Evolutionary conservation across 2,329 filamentous ascomycete genomes (phyloP), one percentile per base, ranked within the genome.

Genomic region (Fusarium piperis): DNA sequence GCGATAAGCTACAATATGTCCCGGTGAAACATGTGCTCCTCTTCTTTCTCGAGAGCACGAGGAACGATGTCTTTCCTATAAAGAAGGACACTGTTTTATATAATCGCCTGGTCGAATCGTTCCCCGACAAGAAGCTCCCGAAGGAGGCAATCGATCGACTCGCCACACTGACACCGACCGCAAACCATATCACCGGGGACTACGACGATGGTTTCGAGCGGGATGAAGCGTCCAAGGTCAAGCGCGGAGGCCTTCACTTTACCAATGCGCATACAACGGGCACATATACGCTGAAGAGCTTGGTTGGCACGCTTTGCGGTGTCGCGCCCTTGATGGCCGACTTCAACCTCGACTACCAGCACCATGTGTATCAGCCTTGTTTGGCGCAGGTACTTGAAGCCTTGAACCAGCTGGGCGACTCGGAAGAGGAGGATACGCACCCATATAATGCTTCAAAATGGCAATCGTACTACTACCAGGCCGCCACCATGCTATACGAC

Each of bases 291-390:
- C 73, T 84, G 26, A 85, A 85, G 68, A 84, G 82, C 59, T 51
- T 85, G 6, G 77, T 79, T 1, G 83, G 81, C 8, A 83, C 81
- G 4, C 68, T 85, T 3, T 85, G 84, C 44, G 83, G 84, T n/a
- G 70, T 84, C 35, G 78, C 76, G 0, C 83, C 84, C 1, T 67
- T 85, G 35, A 73, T 83, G 5, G 80, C 78, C 3, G 83, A 85
- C 61, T 83, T 83, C 63, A 84, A 85, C 39, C 73, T 78, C 35
- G 83, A 85, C 62, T 82, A 79, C 41, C 62, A 76, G 4, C 77
- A 83, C 23, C 80, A 84, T 56, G 72, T 84, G n/a, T 85, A 85
- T 65, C 82, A 85, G 58, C 84, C 84, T 0, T 85, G 84, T 52
- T 65, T 86, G 64, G 79, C 84, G 0, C 83, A 82, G 6, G 73